Evolutionary conservation across 2,329 filamentous ascomycete species (phyloP).

Genomic region (Calonectria henricotiae): DNA sequence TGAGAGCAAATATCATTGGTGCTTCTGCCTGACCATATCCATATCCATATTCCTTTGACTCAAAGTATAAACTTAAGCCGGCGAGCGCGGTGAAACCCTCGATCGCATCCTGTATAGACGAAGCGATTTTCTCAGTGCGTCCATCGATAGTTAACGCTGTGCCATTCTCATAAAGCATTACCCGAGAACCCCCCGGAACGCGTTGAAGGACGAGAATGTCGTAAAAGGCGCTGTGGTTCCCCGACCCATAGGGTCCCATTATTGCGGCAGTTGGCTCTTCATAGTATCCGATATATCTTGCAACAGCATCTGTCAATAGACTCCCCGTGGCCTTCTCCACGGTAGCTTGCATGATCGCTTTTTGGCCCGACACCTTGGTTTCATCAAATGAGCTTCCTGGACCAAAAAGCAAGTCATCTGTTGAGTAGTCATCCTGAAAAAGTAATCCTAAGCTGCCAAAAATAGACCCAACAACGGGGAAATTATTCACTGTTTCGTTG

Average conservation of each 20-base stretch:
- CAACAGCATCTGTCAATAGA: neutral
- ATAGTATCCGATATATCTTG: neutral
- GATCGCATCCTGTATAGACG: neutral
- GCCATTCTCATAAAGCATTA: neutral
- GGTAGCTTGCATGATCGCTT: neutral
- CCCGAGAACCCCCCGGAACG: neutral
- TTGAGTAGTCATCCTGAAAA: neutral
- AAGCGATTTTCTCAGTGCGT: neutral
- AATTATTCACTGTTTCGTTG: neutral
- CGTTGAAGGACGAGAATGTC: neutral
- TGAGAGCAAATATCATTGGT: neutral
- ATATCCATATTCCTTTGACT: neutral
- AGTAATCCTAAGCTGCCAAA: neutral
- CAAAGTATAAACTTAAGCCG: neutral
- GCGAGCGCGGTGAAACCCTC: neutral
- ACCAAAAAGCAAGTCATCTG: neutral
- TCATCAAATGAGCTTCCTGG: neutral
- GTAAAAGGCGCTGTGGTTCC: slow-evolving; percentile 9
- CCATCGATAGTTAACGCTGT: neutral
- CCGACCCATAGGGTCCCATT: neutral
- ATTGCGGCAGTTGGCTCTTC: neutral
- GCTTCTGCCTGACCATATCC: neutral
- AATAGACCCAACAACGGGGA: neutral
- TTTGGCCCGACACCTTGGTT: neutral
- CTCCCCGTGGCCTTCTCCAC: neutral